Conservation (phyloP, 768 basidiomycete species). For the Termitomyces sp. region DNA sequence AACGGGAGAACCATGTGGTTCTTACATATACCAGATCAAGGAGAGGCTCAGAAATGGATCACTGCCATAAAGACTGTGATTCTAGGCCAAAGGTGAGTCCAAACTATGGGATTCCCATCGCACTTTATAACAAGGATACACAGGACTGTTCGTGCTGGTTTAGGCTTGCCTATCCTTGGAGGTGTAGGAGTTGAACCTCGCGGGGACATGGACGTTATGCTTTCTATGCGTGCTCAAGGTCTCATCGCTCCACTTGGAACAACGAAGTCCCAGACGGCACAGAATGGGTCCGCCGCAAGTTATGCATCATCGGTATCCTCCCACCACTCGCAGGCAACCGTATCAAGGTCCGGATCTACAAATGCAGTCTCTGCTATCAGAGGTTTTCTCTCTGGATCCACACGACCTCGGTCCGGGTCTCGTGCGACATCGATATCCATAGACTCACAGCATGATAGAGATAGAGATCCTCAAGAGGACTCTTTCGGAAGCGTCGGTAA, state of each 20-base stretch:
- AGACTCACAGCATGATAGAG: conserved; percentile 29
- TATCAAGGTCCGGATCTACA: conserved; percentile 31
- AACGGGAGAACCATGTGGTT: conserved; percentile 61
- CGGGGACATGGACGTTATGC: conserved; percentile 81
- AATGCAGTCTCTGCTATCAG: conserved; percentile 54
- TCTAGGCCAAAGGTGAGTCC: conserved; percentile 57
- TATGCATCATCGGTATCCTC: conserved; percentile 45
- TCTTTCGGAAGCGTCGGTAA: conserved; percentile 54
- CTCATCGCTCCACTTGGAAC: conserved; percentile 35
- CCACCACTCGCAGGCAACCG: conserved; percentile 36
- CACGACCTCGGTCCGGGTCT: conserved; percentile 54
- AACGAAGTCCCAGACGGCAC: conserved; percentile 16
- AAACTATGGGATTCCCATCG: not conserved
- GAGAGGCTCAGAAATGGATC: conserved; percentile 74
- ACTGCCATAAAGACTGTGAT: conserved; percentile 67
- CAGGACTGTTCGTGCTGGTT: conserved; percentile 67
- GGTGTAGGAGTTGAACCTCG: conserved; percentile 55
- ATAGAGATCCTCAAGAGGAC: conserved; percentile 35
- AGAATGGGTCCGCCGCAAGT: conserved; percentile 13
- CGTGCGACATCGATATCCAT: conserved; percentile 42
- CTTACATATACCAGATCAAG: conserved; percentile 56
- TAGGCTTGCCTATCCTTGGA: conserved; percentile 41
- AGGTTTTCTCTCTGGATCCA: conserved; percentile 44
- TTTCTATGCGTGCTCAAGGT: conserved; percentile 73
- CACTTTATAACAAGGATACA: not conserved